Evolutionary conservation across 179 eudicot species (phyloP).

Genomic region (Camellia oleifera): DNA sequence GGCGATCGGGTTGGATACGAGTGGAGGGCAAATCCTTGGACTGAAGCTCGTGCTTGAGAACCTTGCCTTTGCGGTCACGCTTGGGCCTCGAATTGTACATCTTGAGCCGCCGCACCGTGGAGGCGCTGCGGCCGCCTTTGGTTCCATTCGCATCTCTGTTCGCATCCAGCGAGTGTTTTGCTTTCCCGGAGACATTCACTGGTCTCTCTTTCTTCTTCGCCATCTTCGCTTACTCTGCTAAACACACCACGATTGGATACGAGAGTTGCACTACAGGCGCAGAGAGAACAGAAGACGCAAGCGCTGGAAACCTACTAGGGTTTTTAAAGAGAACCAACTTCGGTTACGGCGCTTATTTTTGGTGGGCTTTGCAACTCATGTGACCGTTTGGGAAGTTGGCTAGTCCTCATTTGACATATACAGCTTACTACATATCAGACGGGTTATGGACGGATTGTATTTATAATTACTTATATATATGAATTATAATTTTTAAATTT

Average conservation of each 20-base stretch:
- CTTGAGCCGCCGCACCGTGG: constrained; percentile 90
- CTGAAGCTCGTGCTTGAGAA: constrained; percentile 57
- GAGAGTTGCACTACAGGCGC: not conserved
- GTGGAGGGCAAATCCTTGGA: constrained; percentile 71
- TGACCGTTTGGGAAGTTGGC: no score
- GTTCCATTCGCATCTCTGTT: constrained; percentile 42
- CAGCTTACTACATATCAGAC: no score
- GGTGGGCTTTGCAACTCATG: no score
- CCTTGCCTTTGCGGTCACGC: constrained; percentile 51
- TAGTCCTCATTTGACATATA: no score
- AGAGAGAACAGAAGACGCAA: no score
- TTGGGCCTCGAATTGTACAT: constrained; percentile 81
- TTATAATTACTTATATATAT: no score
- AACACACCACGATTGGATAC: not conserved
- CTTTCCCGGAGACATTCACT: constrained; percentile 59
- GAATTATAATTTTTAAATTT: no score
- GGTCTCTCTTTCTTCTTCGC: constrained; percentile 66
- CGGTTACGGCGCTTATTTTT: no score
- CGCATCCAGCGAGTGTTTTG: constrained; percentile 80
- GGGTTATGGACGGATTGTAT: no score
- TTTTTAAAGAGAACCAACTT: no score
- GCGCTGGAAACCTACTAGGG: no score
- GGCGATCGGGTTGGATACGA: constrained; percentile 91
- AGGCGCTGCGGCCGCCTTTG: constrained; percentile 55
- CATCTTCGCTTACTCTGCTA: constrained; percentile 33